phyloP scores from a whole-genome alignment of 371 early-diverging fungal genomes.

The Lichtheimia corymbifera region DNA sequence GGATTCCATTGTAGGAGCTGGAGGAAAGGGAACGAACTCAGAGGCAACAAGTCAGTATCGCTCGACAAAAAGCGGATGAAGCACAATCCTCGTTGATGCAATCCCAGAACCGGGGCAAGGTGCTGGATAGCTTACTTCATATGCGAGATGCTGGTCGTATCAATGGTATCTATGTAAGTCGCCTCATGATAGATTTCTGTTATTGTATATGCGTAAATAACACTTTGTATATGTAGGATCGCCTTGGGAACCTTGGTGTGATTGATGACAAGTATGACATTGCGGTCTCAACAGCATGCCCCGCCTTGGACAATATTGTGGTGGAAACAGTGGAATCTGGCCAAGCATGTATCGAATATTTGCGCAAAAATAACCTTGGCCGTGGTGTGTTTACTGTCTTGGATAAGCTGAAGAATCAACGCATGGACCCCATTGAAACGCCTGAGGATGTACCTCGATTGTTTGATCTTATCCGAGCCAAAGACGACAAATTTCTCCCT shows the following conservation, averaged over 20 bases:
- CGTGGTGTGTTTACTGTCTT: slow-evolving; percentile 92
- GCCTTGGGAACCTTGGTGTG: slow-evolving; percentile 95
- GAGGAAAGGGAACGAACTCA: slow-evolving; percentile 5
- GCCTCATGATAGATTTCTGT: neutral
- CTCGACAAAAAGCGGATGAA: slow-evolving; percentile 71
- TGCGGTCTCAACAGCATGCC: slow-evolving; percentile 95
- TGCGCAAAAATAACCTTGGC: slow-evolving; percentile 87
- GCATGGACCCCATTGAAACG: slow-evolving; percentile 57
- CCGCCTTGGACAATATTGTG: slow-evolving; percentile 89
- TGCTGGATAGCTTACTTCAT: slow-evolving; percentile 72
- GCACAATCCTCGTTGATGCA: slow-evolving; percentile 64
- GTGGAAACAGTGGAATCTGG: slow-evolving; percentile 94
- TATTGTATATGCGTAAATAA: neutral
- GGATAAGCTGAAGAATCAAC: slow-evolving; percentile 67
- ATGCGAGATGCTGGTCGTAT: slow-evolving; percentile 83
- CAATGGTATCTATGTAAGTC: slow-evolving; percentile 76
- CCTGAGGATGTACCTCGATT: slow-evolving; percentile 88
- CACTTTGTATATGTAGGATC: slow-evolving; percentile 53
- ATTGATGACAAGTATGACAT: slow-evolving; percentile 96
- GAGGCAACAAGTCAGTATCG: slow-evolving; percentile 26
- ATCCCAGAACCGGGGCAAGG: slow-evolving; percentile 74
- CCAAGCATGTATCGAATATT: slow-evolving; percentile 91
- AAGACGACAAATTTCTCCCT: slow-evolving; percentile 71
- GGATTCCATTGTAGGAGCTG: neutral
- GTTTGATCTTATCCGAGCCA: slow-evolving; percentile 89